Evolutionary conservation across 305 asterid genomes (phyloP).

Genomic region (Withania somnifera): DNA sequence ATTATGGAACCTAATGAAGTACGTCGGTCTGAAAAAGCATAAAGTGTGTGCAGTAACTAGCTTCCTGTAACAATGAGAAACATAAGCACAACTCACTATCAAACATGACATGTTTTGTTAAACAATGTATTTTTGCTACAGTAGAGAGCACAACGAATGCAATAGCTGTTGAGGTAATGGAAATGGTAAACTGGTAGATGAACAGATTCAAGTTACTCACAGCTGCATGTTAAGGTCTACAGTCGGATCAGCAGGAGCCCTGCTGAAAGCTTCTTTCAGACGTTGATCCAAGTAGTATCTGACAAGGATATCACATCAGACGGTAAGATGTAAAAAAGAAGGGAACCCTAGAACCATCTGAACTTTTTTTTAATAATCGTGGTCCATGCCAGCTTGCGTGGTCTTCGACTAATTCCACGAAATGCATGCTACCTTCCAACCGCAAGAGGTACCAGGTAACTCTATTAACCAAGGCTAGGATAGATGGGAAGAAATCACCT

Average conservation of each 20-base stretch:
- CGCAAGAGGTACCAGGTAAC: too few relatives aligned
- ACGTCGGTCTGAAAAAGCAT: not conserved
- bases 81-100: not conserved
- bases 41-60: not conserved
- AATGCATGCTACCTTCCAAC: too few relatives aligned
- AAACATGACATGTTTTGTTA: not conserved
- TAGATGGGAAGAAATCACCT: too few relatives aligned
- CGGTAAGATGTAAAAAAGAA: not conserved
- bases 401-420: too few relatives aligned
- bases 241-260: slow-evolving; percentile 89
- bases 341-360: too few relatives aligned
- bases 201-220: slow-evolving; percentile 38
- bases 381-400: too few relatives aligned
- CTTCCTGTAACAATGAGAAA: not conserved
- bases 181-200: not conserved
- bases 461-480: too few relatives aligned
- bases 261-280: slow-evolving; percentile 60
- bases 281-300: slow-evolving; percentile 60
- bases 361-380: too few relatives aligned
- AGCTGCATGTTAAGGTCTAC: slow-evolving; percentile 87
- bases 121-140: not conserved
- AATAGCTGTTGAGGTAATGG: not conserved
- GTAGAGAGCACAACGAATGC: not conserved
- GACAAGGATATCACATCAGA: slow-evolving; percentile 9
- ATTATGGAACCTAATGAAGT: not conserved